Base-by-base conservation (phyloP, 768 basidiomycete species). In the Collybiopsis confluens region DNA sequence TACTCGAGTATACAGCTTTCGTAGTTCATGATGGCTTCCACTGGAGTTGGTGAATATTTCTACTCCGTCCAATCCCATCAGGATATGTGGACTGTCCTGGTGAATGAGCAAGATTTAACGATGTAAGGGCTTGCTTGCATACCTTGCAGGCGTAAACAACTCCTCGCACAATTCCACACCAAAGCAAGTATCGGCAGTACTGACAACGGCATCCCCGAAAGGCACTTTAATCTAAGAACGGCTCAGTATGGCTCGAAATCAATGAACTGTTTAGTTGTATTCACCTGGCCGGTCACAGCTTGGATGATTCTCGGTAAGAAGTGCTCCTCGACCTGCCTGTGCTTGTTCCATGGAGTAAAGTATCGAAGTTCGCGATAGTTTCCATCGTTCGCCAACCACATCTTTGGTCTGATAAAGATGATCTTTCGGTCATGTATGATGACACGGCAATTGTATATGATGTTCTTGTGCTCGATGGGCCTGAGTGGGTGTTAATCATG, bases 31-130 rank as follows among this genome's bases (percentile, higher is more conserved):
- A 65, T 99, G 97, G 68, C 92, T 96, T 4, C 94, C 97, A 58
- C 92, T 95, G 1, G 97, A 98, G 70, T 99, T 99, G 8, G 96
- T 98, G 66, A 98, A 98, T 46, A 99, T 97, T 69, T 99, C 97
- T 7, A 98, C 96, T 4, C 97, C 97, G 63, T 99, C 96, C 8
- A 99, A 81, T 6, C 96, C 97, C 97, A 98, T 98, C 11, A 87
- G 71, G 54, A 98, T 96, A 65, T 99, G 97, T 4, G 97, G 97
- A 57, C 97, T 99, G 57, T 18, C 18, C 21, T 40, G 4, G 56
- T 26, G 21, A n/a, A 41, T 37, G 26, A 48, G 28, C 20, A 3
- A 26, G 51, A 42, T 10, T 26, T 51, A 30, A 33, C 38, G 15
- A 20, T 8, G 33, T 6, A 20, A 10, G 27, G 44, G 44, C 27